Evolutionary conservation across 2,329 filamentous ascomycete genomes (phyloP).

Genomic region (Zarea fungicola): DNA sequence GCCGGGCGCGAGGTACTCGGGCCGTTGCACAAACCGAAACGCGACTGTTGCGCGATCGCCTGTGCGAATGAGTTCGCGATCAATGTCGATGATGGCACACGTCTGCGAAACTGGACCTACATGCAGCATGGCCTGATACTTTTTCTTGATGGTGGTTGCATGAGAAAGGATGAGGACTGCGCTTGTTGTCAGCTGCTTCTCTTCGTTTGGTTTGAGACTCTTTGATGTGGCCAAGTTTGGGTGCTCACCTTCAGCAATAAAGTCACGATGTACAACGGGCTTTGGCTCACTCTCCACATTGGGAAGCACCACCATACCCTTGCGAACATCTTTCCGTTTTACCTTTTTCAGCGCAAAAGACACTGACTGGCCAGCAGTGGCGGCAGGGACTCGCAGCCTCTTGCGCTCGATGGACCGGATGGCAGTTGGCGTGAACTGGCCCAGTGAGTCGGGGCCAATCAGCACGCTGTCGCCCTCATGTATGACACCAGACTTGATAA

Average conservation of each 20-base stretch:
- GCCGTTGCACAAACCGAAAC: constrained; percentile 89
- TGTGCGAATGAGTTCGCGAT: constrained; percentile 89
- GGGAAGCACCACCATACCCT: constrained; percentile 94
- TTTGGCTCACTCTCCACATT: constrained; percentile 67
- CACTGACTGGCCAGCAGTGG: constrained; percentile 85
- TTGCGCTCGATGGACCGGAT: constrained; percentile 94
- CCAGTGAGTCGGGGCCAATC: constrained; percentile 84
- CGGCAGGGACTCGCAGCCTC: constrained; percentile 80
- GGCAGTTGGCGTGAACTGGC: constrained; percentile 80
- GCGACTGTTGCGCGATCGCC: constrained; percentile 92
- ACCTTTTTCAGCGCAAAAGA: constrained; percentile 87
- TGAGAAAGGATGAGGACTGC: constrained; percentile 88
- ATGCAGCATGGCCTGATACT: constrained; percentile 97
- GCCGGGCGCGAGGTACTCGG: constrained; percentile 84
- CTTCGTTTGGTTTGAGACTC: constrained; percentile 15
- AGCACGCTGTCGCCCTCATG: constrained; percentile 87
- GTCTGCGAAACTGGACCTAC: constrained; percentile 94
- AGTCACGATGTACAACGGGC: constrained; percentile 69
- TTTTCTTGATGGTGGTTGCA: constrained; percentile 92
- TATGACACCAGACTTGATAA: constrained; percentile 81
- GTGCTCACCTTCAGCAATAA: constrained; percentile 67
- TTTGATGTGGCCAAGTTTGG: no score
- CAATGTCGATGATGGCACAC: constrained; percentile 94
- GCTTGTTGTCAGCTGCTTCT: neutral
- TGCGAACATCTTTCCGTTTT: constrained; percentile 85